Evolutionary conservation across 1,284 basidiomycete species (phyloP), one percentile per base, ranked within the genome.

Genomic region (Leccinum pachyderme): DNA sequence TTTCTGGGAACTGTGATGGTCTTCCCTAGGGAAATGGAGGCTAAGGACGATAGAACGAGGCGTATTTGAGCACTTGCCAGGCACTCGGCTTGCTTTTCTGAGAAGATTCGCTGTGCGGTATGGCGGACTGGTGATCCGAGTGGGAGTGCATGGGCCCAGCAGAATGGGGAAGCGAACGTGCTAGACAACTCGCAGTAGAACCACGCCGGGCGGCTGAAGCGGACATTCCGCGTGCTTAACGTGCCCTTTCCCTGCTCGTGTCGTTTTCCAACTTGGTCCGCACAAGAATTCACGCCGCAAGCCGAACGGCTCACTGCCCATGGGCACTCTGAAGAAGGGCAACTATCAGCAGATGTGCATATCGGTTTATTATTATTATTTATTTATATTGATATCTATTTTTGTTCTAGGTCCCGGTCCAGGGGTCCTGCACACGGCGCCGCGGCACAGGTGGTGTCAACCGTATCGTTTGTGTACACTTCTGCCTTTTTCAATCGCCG

Each of bases 61-160:
- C 44, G 56, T 61, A 65, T 67, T 57, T 59, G 56, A 59, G 32
- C 41, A 70, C 68, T 59, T 55, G 62, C 69, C 68, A 70, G 59
- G 61, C 57, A 59, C 56, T 58, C 13, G 55, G 37, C 31, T 59
- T 70, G 52, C 57, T 55, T 49, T 63, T 62, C 57, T 68, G 61
- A 55, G 65, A 45, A 41, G 60, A 48, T 59, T 64, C 63, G 56
- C 66, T 63, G 52, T 57, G 64, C 55, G 58, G 61, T 55, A 54
- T 49, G 53, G 52, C 60, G 57, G 66, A 53, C 59, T 60, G 65
- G 54, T 72, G 68, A 67, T 71, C 66, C 66, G 69, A 52, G 57
- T 70, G 62, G 65, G 67, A 66, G 68, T 60, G 50, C 68, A 67
- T 69, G 62, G 52, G 41, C 33, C 51, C 58, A 48, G 50, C 47